phyloP scores from a whole-genome alignment of 176 grass and related monocot genomes.

The Coix lacrymajobi region DNA sequence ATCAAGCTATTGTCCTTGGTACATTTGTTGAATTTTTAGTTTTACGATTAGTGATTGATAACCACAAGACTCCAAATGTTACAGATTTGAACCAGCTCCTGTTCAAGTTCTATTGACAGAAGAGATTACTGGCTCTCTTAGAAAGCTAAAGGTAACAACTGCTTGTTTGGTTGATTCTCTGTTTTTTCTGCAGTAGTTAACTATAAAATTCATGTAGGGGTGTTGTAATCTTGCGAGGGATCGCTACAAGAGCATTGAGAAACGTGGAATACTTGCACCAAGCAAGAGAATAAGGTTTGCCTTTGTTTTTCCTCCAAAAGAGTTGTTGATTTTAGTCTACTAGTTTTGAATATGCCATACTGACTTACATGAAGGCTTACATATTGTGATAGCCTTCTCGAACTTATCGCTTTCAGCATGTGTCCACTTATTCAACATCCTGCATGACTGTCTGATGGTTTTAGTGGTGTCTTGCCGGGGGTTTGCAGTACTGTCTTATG shows the following conservation, averaged over 20 bases:
- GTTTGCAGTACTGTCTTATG: not conserved
- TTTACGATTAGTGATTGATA: not conserved
- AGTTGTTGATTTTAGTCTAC: not conserved
- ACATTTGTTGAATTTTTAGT: not conserved
- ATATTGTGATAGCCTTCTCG: not conserved
- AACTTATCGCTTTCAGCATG: not conserved
- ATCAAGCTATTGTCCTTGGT: not conserved
- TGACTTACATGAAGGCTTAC: not conserved
- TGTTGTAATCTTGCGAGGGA: slow-evolving; percentile 51
- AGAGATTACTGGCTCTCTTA: slow-evolving; percentile 95
- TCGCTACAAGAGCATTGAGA: slow-evolving; percentile 59
- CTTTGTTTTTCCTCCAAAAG: not conserved
- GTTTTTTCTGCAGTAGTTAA: slow-evolving; percentile 6
- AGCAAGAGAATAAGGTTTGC: slow-evolving; percentile 43
- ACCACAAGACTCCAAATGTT: slow-evolving; percentile 4
- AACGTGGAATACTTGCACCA: slow-evolving; percentile 51
- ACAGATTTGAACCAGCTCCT: slow-evolving; percentile 92
- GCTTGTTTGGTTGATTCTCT: not conserved
- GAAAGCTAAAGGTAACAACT: slow-evolving; percentile 76
- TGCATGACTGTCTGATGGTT: not conserved
- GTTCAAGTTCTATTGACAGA: slow-evolving; percentile 93
- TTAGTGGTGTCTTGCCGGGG: not conserved
- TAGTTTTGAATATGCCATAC: not conserved
- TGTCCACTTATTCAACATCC: not conserved
- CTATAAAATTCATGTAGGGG: slow-evolving; percentile 14